Evolutionary conservation across 177 flowering plant genomes (phyloP).

Genomic region (Vitis hybrid): DNA sequence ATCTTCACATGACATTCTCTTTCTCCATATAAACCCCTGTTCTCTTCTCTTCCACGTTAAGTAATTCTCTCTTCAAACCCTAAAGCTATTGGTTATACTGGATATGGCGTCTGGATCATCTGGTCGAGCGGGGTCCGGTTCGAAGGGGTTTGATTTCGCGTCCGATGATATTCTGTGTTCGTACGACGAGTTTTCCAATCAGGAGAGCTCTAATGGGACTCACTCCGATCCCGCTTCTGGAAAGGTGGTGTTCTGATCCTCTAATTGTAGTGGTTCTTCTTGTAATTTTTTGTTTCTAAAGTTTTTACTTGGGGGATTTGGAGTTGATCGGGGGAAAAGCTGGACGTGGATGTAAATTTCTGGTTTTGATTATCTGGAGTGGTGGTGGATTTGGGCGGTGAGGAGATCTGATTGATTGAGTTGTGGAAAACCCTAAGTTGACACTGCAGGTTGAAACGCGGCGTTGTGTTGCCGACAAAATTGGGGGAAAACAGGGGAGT

Average conservation of each 20-base stretch:
- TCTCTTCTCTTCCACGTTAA: too few relatives aligned
- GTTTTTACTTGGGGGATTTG: too few relatives aligned
- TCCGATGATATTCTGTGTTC: constrained; percentile 85
- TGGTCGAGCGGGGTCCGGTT: constrained; percentile 48
- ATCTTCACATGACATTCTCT: neutral
- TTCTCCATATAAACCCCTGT: neutral
- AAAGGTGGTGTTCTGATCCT: constrained; percentile 34
- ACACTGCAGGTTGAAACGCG: too few relatives aligned
- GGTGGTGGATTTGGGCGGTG: too few relatives aligned
- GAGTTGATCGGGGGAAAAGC: too few relatives aligned
- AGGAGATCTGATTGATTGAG: too few relatives aligned
- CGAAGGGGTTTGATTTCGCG: constrained; percentile 74
- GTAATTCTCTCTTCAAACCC: neutral
- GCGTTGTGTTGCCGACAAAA: neutral
- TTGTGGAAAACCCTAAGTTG: too few relatives aligned
- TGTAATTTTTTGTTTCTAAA: too few relatives aligned
- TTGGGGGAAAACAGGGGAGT: neutral
- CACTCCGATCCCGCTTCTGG: constrained; percentile 48
- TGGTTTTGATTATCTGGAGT: too few relatives aligned
- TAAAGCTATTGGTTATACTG: neutral
- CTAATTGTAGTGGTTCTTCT: too few relatives aligned
- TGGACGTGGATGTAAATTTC: too few relatives aligned
- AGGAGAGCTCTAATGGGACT: constrained; percentile 38
- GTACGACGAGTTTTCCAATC: constrained; percentile 64
- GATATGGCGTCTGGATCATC: constrained; percentile 82